Percentiles rank a stretch among this genome's conserved stretches.
Evolutionary conservation across 352 stramenopile species (phyloP).

Genomic region (Phytopythium ostracodes): DNA sequence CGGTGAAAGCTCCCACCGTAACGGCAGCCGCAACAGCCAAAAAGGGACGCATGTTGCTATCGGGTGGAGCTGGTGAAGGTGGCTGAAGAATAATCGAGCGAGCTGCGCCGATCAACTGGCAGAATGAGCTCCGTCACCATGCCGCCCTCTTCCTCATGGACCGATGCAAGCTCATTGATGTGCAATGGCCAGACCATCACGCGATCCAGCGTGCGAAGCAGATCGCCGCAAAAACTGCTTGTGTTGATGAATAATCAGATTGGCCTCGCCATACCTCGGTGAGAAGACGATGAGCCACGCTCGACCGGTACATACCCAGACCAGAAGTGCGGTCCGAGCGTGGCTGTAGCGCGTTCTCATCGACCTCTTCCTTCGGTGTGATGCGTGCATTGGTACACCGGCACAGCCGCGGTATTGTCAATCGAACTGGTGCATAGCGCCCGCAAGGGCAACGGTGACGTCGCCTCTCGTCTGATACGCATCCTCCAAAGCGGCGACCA

Average conservation of each 20-base stretch:
- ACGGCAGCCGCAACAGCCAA: background rate
- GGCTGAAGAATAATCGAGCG: too few species aligned
- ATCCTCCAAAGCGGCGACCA: background rate
- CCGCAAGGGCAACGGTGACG: background rate
- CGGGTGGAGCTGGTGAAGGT: too few species aligned
- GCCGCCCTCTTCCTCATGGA: background rate
- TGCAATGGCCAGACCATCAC: background rate
- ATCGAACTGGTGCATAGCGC: slow-evolving; percentile 1
- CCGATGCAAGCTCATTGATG: background rate
- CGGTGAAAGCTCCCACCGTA: background rate
- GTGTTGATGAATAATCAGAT: background rate
- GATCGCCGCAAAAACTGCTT: background rate
- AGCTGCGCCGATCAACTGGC: background rate
- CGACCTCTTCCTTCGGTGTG: background rate
- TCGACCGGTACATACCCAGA: background rate
- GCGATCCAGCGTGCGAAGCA: background rate
- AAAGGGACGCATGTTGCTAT: background rate
- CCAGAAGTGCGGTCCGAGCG: background rate
- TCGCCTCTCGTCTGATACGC: background rate
- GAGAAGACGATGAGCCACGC: background rate
- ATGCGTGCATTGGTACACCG: background rate
- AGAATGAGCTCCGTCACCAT: background rate
- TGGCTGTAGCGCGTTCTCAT: background rate
- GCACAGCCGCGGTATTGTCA: background rate
- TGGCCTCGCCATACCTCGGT: too few species aligned